Conservation (phyloP, 495 filamentous ascomycete species). For the Halenospora varia region DNA sequence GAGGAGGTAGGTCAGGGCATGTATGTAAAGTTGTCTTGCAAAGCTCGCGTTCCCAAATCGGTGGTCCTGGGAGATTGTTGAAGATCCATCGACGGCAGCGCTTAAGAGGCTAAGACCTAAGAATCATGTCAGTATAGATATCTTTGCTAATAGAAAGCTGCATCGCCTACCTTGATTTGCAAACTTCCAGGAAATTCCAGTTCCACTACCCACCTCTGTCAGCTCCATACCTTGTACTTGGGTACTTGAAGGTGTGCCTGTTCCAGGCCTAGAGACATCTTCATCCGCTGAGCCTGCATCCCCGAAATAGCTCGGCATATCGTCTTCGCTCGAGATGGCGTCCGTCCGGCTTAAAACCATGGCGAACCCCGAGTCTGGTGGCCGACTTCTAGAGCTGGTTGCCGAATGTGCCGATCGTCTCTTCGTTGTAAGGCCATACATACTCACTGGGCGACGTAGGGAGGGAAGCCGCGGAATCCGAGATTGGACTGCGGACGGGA, state of each 20-base stretch:
- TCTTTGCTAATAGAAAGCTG: neutral
- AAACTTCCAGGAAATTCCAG: slow-evolving; percentile 43
- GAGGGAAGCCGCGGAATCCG: slow-evolving; percentile 22
- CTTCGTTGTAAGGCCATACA: slow-evolving; percentile 14
- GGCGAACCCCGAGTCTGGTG: slow-evolving; percentile 13
- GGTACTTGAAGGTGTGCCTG: neutral
- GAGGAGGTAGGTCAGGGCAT: slow-evolving; percentile 61
- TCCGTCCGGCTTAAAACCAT: slow-evolving; percentile 14
- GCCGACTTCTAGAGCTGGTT: slow-evolving; percentile 6
- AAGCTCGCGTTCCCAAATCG: slow-evolving; percentile 33
- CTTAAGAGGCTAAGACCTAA: slow-evolving; percentile 34
- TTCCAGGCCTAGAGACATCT: neutral
- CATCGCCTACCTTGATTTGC: slow-evolving; percentile 39
- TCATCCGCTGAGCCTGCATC: slow-evolving; percentile 10
- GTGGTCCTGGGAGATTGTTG: slow-evolving; percentile 16
- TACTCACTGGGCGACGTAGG: slow-evolving; percentile 17
- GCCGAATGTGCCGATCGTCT: neutral
- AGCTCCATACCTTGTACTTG: slow-evolving; percentile 7
- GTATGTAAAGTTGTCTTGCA: slow-evolving; percentile 61
- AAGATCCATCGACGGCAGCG: slow-evolving; percentile 34
- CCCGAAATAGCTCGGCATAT: slow-evolving; percentile 1
- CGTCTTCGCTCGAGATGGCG: neutral
- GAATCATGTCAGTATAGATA: neutral
- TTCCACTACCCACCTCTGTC: slow-evolving; percentile 22
- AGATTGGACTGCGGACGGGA: slow-evolving; percentile 19